Percentiles rank a stretch among this genome's conserved stretches.
These are phyloP conservation scores for Naumovozyma dairenensis DNA, from an alignment of 805 yeast species.

Conservation along the genomic window DNA sequence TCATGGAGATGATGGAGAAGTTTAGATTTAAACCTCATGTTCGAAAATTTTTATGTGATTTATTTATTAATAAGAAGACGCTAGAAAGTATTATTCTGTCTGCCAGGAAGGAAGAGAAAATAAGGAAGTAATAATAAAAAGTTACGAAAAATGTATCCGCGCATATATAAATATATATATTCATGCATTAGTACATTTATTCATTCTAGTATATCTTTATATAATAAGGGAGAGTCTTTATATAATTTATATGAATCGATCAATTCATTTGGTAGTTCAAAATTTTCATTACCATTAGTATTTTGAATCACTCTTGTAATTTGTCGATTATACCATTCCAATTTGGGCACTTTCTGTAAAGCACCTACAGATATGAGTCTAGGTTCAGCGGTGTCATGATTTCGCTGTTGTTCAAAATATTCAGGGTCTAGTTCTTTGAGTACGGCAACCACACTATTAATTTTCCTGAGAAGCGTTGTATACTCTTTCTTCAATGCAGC, in stretches of 20 bases:
- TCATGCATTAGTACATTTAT: neutral
- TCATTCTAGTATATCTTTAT: slow-evolving; percentile 15
- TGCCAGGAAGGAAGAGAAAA: slow-evolving; percentile 28
- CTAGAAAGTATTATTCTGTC: slow-evolving; percentile 43
- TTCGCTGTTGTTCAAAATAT: neutral
- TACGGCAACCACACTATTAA: slow-evolving; percentile 19
- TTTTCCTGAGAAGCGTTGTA: slow-evolving; percentile 25
- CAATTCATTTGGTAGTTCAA: slow-evolving; percentile 20
- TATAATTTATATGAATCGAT: slow-evolving; percentile 20
- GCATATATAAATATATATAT: slow-evolving; percentile 1
- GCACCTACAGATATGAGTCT: slow-evolving; percentile 11
- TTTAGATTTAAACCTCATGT: slow-evolving; percentile 54
- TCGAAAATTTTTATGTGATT: slow-evolving; percentile 55
- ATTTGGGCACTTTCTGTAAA: slow-evolving; percentile 15
- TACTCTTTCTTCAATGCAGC: slow-evolving; percentile 23
- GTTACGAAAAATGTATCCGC: neutral
- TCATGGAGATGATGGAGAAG: slow-evolving; percentile 40
- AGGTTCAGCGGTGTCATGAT: slow-evolving; percentile 4
- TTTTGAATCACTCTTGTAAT: slow-evolving; percentile 7
- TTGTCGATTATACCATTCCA: slow-evolving; percentile 23
- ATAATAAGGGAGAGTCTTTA: slow-evolving; percentile 22
- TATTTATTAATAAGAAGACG: slow-evolving; percentile 45
- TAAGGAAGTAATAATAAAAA: slow-evolving; percentile 1
- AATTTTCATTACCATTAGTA: slow-evolving; percentile 3
- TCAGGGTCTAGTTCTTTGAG: slow-evolving; percentile 7